These are phyloP conservation scores for Fusarium nurragi DNA, from an alignment of 2,329 filamentous ascomycete genomes.

Conservation along the genomic window DNA sequence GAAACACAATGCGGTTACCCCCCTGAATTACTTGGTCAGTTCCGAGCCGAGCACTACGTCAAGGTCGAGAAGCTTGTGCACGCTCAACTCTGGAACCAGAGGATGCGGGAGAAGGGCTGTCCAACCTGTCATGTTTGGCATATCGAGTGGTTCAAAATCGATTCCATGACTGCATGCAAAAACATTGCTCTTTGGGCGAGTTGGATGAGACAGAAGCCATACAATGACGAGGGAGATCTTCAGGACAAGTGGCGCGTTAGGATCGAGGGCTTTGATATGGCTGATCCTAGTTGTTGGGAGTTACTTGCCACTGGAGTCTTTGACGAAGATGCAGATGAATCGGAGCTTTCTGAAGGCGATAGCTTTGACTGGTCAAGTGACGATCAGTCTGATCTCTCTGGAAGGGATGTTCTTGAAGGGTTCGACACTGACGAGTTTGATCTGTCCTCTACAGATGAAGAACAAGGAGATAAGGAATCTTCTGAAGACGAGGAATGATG, in stretches of 20 bases:
- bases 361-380: slow-evolving; percentile 19
- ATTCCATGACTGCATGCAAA: slow-evolving; percentile 16
- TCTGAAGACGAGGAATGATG: not conserved
- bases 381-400: slow-evolving; percentile 1
- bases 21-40: slow-evolving; percentile 25
- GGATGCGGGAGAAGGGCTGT: slow-evolving; percentile 41
- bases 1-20: slow-evolving; percentile 40
- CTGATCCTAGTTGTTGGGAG: slow-evolving; percentile 42
- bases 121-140: slow-evolving; percentile 37
- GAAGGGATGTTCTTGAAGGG: not conserved
- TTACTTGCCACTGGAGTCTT: slow-evolving; percentile 29
- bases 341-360: slow-evolving; percentile 22
- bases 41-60: slow-evolving; percentile 32
- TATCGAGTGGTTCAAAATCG: slow-evolving; percentile 46
- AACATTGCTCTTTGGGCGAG: slow-evolving; percentile 41
- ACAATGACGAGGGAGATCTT: slow-evolving; percentile 40
- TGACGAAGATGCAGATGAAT: slow-evolving; percentile 27
- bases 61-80: slow-evolving; percentile 47
- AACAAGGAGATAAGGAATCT: not conserved
- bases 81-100: slow-evolving; percentile 40
- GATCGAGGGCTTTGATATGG: slow-evolving; percentile 39
- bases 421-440: slow-evolving; percentile 5
- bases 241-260: slow-evolving; percentile 37
- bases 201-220: slow-evolving; percentile 45
- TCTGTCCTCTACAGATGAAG: not conserved